Evolutionary conservation across 192 early-diverging fungal species (phyloP).

Genomic region (Phlyctochytrium arcticum): DNA sequence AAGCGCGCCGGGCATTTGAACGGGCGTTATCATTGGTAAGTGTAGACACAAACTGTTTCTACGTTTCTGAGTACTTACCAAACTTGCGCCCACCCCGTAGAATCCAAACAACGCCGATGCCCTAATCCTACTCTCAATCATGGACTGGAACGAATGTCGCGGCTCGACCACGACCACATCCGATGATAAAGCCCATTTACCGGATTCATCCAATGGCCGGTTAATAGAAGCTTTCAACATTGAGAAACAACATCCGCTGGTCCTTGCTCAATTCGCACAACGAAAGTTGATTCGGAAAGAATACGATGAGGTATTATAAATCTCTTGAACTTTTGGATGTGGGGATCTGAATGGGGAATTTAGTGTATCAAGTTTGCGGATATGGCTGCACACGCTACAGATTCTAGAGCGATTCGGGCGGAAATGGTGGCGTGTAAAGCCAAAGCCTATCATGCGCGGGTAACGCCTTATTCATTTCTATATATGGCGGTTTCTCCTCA

Average conservation of each 20-base stretch:
- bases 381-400: conserved; percentile 4
- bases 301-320: background rate
- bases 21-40: conserved; percentile 63
- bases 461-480: no score
- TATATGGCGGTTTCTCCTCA: background rate
- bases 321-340: background rate
- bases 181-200: conserved; percentile 30
- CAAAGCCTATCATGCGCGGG: conserved; percentile 29
- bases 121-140: conserved; percentile 64
- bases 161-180: background rate
- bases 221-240: conserved; percentile 48
- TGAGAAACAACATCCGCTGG: conserved; percentile 53
- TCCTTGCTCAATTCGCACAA: conserved; percentile 34
- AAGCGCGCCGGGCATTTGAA: conserved; percentile 69
- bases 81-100: background rate
- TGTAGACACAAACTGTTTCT: no score
- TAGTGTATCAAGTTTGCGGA: conserved; percentile 23
- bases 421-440: conserved; percentile 34
- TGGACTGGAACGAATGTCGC: conserved; percentile 72
- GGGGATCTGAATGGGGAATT: background rate
- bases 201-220: conserved; percentile 10
- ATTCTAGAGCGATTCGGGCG: conserved; percentile 15
- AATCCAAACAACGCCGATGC: conserved; percentile 68
- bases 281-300: conserved; percentile 12
- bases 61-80: background rate